These are phyloP conservation scores for Cladophialophora psammophila DNA, from an alignment of 2,329 filamentous ascomycete genomes.

Conservation along the genomic window DNA sequence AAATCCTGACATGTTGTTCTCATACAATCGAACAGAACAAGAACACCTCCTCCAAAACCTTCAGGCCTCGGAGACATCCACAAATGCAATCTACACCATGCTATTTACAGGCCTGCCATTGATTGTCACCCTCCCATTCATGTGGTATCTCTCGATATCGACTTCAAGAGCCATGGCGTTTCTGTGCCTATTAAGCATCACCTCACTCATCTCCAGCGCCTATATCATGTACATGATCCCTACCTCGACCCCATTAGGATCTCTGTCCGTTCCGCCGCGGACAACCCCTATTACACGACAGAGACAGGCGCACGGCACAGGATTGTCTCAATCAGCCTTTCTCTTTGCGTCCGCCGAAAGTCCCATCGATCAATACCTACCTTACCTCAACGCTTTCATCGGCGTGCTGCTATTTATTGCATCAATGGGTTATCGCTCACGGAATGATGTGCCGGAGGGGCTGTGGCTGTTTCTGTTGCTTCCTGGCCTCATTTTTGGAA, in stretches of 20 bases:
- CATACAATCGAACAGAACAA: conserved; percentile 34
- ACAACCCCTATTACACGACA: conserved; percentile 7
- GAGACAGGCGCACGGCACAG: conserved; percentile 12
- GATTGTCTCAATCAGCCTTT: neutral
- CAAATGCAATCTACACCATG: conserved; percentile 36
- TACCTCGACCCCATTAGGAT: conserved; percentile 11
- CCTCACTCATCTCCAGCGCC: conserved; percentile 35
- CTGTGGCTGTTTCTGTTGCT: conserved; percentile 40
- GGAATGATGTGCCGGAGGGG: conserved; percentile 31
- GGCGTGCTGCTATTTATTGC: conserved; percentile 31
- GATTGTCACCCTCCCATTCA: conserved; percentile 33
- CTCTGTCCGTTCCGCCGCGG: conserved; percentile 5
- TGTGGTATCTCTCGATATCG: conserved; percentile 33
- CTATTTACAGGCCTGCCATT: conserved; percentile 39
- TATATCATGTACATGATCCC: conserved; percentile 38
- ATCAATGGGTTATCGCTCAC: conserved; percentile 23
- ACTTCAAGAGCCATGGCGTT: conserved; percentile 24
- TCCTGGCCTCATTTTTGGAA: conserved; percentile 35
- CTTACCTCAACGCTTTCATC: conserved; percentile 36
- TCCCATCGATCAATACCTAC: conserved; percentile 33
- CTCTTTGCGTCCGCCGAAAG: conserved; percentile 24
- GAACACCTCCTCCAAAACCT: conserved; percentile 37
- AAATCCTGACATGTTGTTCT: neutral
- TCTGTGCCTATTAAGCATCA: conserved; percentile 38
- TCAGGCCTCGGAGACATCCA: conserved; percentile 28